Base-by-base conservation (phyloP, 768 basidiomycete species). In the Goffeauzyma gilvescens region DNA sequence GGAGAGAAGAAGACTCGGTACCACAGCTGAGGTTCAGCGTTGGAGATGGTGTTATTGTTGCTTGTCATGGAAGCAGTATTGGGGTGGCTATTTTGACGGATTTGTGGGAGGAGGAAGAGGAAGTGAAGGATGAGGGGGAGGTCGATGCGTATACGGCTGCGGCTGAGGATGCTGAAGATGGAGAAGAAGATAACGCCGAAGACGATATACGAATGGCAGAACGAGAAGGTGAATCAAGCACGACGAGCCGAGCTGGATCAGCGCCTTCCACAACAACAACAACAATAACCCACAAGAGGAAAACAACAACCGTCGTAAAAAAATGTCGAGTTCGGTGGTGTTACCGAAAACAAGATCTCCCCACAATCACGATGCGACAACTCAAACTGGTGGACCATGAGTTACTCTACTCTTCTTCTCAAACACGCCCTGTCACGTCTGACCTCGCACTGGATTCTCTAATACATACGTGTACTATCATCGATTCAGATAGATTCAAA, bases 251-350 rank as follows among this genome's bases (percentile, higher is more conserved):
- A 48, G 44, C 9, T 30, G n/a, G 28, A n/a, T 9, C 9, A 9
- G 28, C 28, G 28, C 8, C 9, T 30, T 9, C 28, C 9, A 30
- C 9, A 9, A n/a, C 28, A n/a, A 30, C 9, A 9, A 30, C 9
- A n/a, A 30, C 8, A 9, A n/a, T 9, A 30, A 30, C 28, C n/a
- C 9, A n/a, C n/a, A n/a, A n/a, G 9, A n/a, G 28, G 28, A 9
- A 9, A 30, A n/a, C 8, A n/a, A 30, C 28, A 30, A n/a, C 8
- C n/a, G 28, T 9, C n/a, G n/a, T 9, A 30, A n/a, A 30, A 34
- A 34, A 10, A 34, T 57, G 53, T 2, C 55, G 58, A 39, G 49
- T 63, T 13, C 55, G 60, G 42, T 63, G 61, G 61, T 58, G 52
- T 42, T 63, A 60, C 39, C 42, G 61, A 10, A 50, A 53, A 42